Percentiles rank a stretch among this genome's conserved stretches.
These are phyloP conservation scores for Pseudonitzschia delicatissima DNA, from an alignment of 108 stramenopile genomes.

Conservation along the genomic window DNA sequence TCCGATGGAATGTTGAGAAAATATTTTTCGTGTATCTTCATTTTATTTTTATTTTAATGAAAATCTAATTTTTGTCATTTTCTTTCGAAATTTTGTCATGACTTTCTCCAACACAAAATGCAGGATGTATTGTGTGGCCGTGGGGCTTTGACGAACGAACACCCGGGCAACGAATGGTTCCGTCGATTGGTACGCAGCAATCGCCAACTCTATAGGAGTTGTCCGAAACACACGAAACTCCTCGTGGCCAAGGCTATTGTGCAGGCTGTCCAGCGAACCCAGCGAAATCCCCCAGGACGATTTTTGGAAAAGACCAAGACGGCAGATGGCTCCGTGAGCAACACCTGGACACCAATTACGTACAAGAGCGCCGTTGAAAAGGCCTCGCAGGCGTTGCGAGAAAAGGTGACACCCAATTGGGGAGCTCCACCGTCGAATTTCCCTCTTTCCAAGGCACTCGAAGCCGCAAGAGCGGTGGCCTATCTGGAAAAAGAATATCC, in stretches of 20 bases:
- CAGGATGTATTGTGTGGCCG: conserved; percentile 67
- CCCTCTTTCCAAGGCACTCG: conserved; percentile 6
- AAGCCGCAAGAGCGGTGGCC: conserved; percentile 6
- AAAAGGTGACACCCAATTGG: conserved; percentile 33
- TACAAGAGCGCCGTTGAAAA: conserved; percentile 66
- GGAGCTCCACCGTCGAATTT: conserved; percentile 8
- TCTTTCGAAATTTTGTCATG: no score
- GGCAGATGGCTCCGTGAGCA: conserved; percentile 5
- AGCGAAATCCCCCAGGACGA: conserved; percentile 53
- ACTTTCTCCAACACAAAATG: neutral
- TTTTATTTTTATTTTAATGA: neutral
- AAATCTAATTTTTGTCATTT: conserved; percentile 2
- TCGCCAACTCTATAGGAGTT: conserved; percentile 44
- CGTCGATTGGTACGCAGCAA: conserved; percentile 45
- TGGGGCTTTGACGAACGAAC: conserved; percentile 55
- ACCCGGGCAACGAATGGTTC: conserved; percentile 56
- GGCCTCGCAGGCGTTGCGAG: conserved; percentile 72
- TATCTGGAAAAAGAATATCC: conserved; percentile 12
- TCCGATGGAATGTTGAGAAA: neutral
- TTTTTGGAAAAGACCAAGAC: conserved; percentile 41
- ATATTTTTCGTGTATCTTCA: neutral
- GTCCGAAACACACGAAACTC: conserved; percentile 62
- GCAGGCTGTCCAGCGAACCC: conserved; percentile 38
- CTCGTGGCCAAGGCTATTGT: conserved; percentile 61
- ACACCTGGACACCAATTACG: conserved; percentile 47